A percentile compares a stretch with the other conserved stretches of the same genome.
phyloP scores from a whole-genome alignment of 495 filamentous ascomycete species.

The Talaromyces wortmannii region DNA sequence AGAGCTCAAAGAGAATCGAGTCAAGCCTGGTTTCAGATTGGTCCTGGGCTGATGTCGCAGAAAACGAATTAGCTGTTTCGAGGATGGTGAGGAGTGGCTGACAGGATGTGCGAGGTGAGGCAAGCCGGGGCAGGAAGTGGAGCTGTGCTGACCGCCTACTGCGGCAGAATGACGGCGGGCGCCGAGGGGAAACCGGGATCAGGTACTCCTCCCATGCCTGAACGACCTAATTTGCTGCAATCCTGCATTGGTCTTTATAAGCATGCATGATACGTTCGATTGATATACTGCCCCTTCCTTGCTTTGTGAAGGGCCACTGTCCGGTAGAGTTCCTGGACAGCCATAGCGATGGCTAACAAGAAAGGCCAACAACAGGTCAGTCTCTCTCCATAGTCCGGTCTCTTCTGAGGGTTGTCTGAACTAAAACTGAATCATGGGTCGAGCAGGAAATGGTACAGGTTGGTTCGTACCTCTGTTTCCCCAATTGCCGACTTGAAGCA shows the following conservation, averaged over 20 bases:
- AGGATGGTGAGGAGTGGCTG: neutral
- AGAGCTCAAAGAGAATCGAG: no score
- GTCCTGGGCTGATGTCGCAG: no score
- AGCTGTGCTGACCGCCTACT: neutral
- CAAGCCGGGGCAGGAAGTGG: neutral
- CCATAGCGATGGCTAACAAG: constrained; percentile 44
- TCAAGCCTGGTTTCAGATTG: no score
- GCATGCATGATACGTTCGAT: neutral
- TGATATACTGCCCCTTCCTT: neutral
- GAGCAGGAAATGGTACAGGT: constrained; percentile 98
- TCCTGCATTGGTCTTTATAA: neutral
- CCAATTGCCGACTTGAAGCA: constrained; percentile 4
- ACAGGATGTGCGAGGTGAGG: neutral
- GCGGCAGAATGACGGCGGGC: neutral
- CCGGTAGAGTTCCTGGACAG: neutral
- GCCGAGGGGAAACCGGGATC: neutral
- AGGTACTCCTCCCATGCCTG: neutral
- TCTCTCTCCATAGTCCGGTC: constrained; percentile 7
- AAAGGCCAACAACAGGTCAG: constrained; percentile 67
- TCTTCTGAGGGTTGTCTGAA: neutral
- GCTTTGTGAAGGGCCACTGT: neutral
- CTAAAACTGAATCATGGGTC: neutral
- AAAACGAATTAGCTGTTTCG: no score
- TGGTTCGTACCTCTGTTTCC: constrained; percentile 60
- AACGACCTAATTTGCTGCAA: neutral